Conservation (phyloP, 2,329 filamentous ascomycete genomes). For the Celoporthe dispersa region DNA sequence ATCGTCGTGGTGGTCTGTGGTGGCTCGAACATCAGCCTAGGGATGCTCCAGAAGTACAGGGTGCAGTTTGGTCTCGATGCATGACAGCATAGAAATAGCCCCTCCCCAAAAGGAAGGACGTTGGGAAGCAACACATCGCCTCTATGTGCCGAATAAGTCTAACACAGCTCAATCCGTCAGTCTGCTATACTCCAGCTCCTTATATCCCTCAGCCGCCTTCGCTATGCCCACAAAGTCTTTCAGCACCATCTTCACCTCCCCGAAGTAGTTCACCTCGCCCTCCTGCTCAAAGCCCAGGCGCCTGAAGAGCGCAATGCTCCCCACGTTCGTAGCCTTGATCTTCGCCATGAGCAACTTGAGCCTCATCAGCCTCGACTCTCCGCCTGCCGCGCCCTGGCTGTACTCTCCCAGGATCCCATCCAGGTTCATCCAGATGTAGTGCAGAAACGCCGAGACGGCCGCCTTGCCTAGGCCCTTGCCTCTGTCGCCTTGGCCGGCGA, state of each 20-base stretch:
- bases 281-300: slow-evolving; percentile 56
- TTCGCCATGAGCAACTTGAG: slow-evolving; percentile 42
- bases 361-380: slow-evolving; percentile 12
- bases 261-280: slow-evolving; percentile 63
- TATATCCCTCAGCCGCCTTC: slow-evolving; percentile 31
- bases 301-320: slow-evolving; percentile 56
- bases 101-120: not conserved
- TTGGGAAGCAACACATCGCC: not conserved
- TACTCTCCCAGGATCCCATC: slow-evolving; percentile 63
- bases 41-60: slow-evolving; percentile 63
- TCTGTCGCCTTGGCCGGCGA: slow-evolving; percentile 64
- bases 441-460: slow-evolving; percentile 69
- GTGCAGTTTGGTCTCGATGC: slow-evolving; percentile 46
- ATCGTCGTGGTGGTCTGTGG: slow-evolving; percentile 88
- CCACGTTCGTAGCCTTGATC: slow-evolving; percentile 59
- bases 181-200: slow-evolving; percentile 34
- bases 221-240: slow-evolving; percentile 33
- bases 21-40: slow-evolving; percentile 68
- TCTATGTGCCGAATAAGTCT: too few relatives aligned
- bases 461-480: slow-evolving; percentile 68
- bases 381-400: not conserved
- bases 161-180: slow-evolving; percentile 7
- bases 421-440: slow-evolving; percentile 65
- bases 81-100: not conserved
- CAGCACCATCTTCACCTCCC: slow-evolving; percentile 58